phyloP scores from a whole-genome alignment of 805 yeast genomes.

The Cyberlindnera japonica region DNA sequence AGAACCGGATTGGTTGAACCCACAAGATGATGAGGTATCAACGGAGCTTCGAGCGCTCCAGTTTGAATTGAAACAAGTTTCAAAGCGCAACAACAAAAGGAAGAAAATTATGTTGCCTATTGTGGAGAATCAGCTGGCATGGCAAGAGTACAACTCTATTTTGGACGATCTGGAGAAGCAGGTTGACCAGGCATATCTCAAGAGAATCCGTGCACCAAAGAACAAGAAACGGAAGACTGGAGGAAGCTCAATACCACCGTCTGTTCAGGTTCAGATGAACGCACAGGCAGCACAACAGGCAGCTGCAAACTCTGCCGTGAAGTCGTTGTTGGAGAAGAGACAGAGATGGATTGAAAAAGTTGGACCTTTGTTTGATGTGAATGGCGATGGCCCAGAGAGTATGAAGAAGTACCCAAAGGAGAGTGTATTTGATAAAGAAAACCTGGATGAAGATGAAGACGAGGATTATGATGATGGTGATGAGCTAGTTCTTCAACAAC shows the following conservation, averaged over 20 bases:
- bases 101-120: slow-evolving; percentile 64
- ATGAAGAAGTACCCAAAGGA: slow-evolving; percentile 24
- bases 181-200: slow-evolving; percentile 88
- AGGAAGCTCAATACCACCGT: slow-evolving; percentile 25
- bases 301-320: slow-evolving; percentile 73
- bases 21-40: slow-evolving; percentile 93
- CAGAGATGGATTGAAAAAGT: slow-evolving; percentile 84
- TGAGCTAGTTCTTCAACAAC: slow-evolving; percentile 25
- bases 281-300: slow-evolving; percentile 51
- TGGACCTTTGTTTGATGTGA: slow-evolving; percentile 71
- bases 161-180: slow-evolving; percentile 94
- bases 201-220: slow-evolving; percentile 72
- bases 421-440: slow-evolving; percentile 22
- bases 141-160: slow-evolving; percentile 89
- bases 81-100: slow-evolving; percentile 60
- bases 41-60: slow-evolving; percentile 78
- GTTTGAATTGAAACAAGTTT: slow-evolving; percentile 56
- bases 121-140: slow-evolving; percentile 85
- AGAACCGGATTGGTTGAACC: slow-evolving; percentile 60
- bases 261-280: slow-evolving; percentile 27
- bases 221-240: slow-evolving; percentile 36
- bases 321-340: slow-evolving; percentile 80
- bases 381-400: slow-evolving; percentile 19
- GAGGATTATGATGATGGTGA: slow-evolving; percentile 32
- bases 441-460: slow-evolving; percentile 31